These are phyloP conservation scores for Eucalyptus tenuipes DNA, from an alignment of 345 rosid genomes.

Conservation along the genomic window DNA sequence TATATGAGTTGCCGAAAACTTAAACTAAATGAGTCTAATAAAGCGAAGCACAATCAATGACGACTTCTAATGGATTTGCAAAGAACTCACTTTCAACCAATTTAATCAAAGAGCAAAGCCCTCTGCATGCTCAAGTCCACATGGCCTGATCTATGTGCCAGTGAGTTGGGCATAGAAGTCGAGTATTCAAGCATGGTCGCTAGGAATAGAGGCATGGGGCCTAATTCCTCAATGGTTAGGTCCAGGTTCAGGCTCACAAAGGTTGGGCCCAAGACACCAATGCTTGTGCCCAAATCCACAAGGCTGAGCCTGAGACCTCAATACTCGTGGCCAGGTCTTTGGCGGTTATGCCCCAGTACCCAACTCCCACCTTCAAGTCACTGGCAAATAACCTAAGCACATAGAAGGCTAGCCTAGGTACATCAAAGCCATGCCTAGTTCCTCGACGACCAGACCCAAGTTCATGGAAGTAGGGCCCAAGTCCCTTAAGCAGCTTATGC, in stretches of 20 bases:
- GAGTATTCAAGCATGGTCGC: too few species aligned
- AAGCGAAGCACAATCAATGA: background rate
- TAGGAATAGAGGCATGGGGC: background rate
- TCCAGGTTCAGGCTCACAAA: background rate
- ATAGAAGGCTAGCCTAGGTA: background rate
- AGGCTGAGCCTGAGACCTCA: background rate
- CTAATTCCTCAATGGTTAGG: background rate
- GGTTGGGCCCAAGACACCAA: background rate
- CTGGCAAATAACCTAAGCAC: background rate
- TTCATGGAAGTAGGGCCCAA: rapidly evolving
- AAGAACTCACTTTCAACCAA: background rate
- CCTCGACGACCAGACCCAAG: background rate
- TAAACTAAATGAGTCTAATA: background rate
- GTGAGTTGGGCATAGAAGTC: too few species aligned
- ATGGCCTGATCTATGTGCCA: too few species aligned
- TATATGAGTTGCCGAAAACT: background rate
- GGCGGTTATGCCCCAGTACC: rapidly evolving
- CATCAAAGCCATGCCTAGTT: background rate
- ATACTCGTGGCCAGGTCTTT: background rate
- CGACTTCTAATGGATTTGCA: background rate
- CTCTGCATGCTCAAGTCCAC: background rate
- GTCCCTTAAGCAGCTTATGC: background rate
- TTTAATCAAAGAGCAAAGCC: background rate
- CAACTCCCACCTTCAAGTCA: background rate
- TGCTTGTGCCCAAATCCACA: background rate